A percentile compares a stretch with the other conserved stretches of the same genome.
These are phyloP conservation scores for Rutstroemia sp. DNA, from an alignment of 2,329 filamentous ascomycete species.

Conservation along the genomic window DNA sequence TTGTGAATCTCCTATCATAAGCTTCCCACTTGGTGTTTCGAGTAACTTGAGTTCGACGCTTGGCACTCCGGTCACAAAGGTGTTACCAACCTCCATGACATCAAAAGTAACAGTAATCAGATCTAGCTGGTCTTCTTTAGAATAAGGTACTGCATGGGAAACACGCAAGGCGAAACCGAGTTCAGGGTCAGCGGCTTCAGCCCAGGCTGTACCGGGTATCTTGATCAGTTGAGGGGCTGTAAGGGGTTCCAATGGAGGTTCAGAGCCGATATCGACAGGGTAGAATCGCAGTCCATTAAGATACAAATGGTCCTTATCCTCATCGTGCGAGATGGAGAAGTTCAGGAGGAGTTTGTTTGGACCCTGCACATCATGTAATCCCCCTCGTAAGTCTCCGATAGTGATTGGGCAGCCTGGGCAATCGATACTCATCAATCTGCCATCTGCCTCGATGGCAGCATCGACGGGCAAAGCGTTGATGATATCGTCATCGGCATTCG, in stretches of 20 bases:
- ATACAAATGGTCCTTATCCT: conserved; percentile 39
- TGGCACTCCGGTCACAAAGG: conserved; percentile 47
- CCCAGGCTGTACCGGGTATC: conserved; percentile 21
- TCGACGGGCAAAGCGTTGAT: conserved; percentile 36
- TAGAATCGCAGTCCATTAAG: conserved; percentile 57
- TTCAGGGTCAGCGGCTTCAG: conserved; percentile 21
- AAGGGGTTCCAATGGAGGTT: conserved; percentile 36
- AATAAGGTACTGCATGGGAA: conserved; percentile 35
- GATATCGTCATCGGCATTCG: conserved; percentile 36
- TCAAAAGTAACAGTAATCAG: conserved; percentile 48
- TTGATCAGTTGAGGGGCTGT: conserved; percentile 40
- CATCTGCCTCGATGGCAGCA: conserved; percentile 31
- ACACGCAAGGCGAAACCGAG: conserved; percentile 25
- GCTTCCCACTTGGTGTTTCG: conserved; percentile 46
- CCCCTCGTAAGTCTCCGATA: conserved; percentile 26
- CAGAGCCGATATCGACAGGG: conserved; percentile 32
- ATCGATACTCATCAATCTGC: conserved; percentile 40
- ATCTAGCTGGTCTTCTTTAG: conserved; percentile 44
- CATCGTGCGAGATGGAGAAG: conserved; percentile 43
- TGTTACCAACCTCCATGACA: conserved; percentile 51
- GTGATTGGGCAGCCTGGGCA: conserved; percentile 47
- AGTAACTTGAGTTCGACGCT: conserved; percentile 54
- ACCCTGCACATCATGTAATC: conserved; percentile 18
- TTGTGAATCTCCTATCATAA: conserved; percentile 46
- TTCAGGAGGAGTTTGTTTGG: conserved; percentile 40